These are phyloP conservation scores for Colletotrichum cordylinicola DNA, from an alignment of 2,329 filamentous ascomycete species.

Conservation along the genomic window DNA sequence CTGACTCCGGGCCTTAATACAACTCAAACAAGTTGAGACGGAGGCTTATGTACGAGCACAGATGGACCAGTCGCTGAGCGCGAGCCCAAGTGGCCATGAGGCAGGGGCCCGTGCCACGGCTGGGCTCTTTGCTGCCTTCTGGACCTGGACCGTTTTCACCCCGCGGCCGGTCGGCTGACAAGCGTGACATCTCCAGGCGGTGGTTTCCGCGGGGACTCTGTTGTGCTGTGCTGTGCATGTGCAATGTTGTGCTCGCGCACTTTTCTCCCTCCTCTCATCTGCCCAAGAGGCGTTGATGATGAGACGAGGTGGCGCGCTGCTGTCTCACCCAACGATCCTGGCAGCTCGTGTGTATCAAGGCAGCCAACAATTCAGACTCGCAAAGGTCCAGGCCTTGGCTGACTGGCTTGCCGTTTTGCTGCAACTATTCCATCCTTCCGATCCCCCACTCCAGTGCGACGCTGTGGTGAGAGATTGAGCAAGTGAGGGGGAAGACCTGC, in stretches of 20 bases:
- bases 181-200: background rate
- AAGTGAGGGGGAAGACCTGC: background rate
- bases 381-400: background rate
- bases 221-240: background rate
- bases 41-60: conserved; percentile 18
- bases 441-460: background rate
- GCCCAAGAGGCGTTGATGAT: conserved; percentile 12
- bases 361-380: background rate
- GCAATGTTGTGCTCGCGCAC: conserved; percentile 1
- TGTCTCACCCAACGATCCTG: conserved; percentile 7
- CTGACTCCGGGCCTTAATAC: conserved; percentile 15
- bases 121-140: background rate
- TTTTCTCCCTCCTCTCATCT: background rate
- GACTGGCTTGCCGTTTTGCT: background rate
- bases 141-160: background rate
- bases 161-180: conserved; percentile 1
- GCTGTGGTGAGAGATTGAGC: background rate
- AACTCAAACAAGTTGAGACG: conserved; percentile 23
- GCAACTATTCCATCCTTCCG: background rate
- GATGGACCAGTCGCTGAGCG: background rate
- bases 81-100: conserved; percentile 3
- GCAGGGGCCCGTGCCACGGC: conserved; percentile 11
- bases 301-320: conserved; percentile 18
- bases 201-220: background rate
- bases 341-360: background rate